A percentile compares a stretch with the other conserved stretches of the same genome.
Conservation (phyloP, 148 eudicot species). For the Camellia lanceoleosa region DNA sequence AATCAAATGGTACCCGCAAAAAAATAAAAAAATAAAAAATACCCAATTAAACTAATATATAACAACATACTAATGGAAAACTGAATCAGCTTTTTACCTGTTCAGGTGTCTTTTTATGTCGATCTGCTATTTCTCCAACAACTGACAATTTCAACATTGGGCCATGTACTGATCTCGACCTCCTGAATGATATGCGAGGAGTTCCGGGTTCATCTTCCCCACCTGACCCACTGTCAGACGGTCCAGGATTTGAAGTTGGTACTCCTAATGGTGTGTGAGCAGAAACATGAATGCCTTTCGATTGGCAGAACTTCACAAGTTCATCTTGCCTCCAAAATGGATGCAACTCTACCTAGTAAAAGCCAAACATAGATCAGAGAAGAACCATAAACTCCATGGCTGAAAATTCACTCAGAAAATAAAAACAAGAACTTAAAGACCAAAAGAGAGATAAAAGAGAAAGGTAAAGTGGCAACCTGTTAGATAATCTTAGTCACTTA, state of each 20-base stretch:
- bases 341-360: conserved; percentile 33
- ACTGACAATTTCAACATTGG: conserved; percentile 35
- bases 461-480: background rate
- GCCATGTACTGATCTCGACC: conserved; percentile 38
- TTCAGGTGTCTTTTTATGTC: conserved; percentile 33
- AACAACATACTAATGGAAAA: background rate
- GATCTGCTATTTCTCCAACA: conserved; percentile 33
- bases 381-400: background rate
- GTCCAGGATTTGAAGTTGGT: conserved; percentile 20
- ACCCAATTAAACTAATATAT: background rate
- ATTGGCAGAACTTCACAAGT: conserved; percentile 33
- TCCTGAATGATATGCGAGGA: conserved; percentile 32
- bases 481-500: background rate
- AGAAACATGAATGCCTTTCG: conserved; percentile 34
- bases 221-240: conserved; percentile 28
- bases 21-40: background rate
- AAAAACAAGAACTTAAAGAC: background rate
- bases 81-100: conserved; percentile 24
- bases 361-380: background rate
- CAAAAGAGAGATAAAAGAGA: background rate
- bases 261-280: conserved; percentile 38
- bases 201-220: conserved; percentile 37
- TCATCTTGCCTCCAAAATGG: conserved; percentile 40
- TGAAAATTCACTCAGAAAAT: background rate
- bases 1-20: background rate